A percentile compares a stretch with the other conserved stretches of the same genome.
phyloP scores from a whole-genome alignment of 2,329 filamentous ascomycete species.

The Calonectria fujianensis region DNA sequence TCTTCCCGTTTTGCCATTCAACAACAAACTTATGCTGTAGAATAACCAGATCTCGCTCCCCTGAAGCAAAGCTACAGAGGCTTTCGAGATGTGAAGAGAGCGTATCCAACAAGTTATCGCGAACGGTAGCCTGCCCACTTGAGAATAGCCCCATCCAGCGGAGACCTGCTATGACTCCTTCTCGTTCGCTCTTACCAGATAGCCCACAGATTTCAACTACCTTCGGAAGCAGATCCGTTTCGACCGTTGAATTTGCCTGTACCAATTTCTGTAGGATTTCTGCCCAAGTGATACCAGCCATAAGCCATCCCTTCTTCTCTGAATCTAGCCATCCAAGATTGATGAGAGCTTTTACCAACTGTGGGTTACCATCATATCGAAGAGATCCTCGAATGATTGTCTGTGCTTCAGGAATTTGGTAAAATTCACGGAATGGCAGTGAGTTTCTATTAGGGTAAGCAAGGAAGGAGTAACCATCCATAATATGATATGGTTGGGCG shows the following conservation, averaged over 20 bases:
- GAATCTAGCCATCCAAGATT: slow-evolving; percentile 9
- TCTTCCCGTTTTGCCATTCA: neutral
- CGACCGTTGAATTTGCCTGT: slow-evolving; percentile 41
- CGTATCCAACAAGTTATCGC: neutral
- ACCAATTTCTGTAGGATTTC: no score
- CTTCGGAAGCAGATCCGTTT: no score
- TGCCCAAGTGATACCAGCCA: slow-evolving; percentile 23
- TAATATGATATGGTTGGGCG: neutral
- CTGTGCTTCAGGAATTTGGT: neutral
- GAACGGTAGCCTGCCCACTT: slow-evolving; percentile 26
- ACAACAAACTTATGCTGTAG: neutral
- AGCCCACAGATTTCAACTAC: no score
- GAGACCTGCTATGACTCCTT: no score
- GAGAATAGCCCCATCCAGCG: no score
- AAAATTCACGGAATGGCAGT: neutral
- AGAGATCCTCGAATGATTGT: neutral
- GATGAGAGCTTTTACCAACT: neutral
- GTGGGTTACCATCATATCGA: neutral
- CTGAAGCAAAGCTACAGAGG: neutral
- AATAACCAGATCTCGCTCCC: neutral
- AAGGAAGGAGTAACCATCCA: neutral
- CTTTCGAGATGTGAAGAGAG: neutral
- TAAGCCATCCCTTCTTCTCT: slow-evolving; percentile 48
- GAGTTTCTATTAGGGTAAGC: slow-evolving; percentile 1
- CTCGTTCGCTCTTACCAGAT: no score